A percentile compares a stretch with the other conserved stretches of the same genome.
phyloP scores from a whole-genome alignment of 1,284 basidiomycete species.

The Moesziomyces globuligerus region DNA sequence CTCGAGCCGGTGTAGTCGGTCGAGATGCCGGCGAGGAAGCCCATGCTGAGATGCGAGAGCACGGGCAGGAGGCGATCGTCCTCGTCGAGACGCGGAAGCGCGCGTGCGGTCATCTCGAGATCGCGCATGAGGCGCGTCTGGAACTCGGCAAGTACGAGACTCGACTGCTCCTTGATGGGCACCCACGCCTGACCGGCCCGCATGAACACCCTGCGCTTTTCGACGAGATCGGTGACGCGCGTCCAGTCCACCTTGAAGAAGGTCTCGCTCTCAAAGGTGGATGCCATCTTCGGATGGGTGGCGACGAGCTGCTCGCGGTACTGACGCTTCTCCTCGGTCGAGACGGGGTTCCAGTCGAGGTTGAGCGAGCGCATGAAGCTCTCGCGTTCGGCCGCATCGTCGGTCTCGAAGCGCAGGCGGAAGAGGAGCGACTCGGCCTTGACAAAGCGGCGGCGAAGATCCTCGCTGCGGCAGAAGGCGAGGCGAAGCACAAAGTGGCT shows the following conservation, averaged over 20 bases:
- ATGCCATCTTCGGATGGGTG: slow-evolving; percentile 54
- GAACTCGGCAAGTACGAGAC: slow-evolving; percentile 90
- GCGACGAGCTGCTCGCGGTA: slow-evolving; percentile 72
- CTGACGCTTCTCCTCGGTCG: slow-evolving; percentile 73
- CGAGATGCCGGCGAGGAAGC: slow-evolving; percentile 89
- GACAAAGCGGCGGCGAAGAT: slow-evolving; percentile 86
- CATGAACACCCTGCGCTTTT: slow-evolving; percentile 83
- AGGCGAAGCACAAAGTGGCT: slow-evolving; percentile 94
- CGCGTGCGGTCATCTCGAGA: slow-evolving; percentile 88
- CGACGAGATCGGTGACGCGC: slow-evolving; percentile 90
- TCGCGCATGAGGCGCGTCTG: slow-evolving; percentile 78
- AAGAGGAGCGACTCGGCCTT: slow-evolving; percentile 90
- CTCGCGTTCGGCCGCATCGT: slow-evolving; percentile 75
- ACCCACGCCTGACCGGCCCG: slow-evolving; percentile 89
- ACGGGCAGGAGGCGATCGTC: slow-evolving; percentile 91
- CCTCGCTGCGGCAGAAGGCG: slow-evolving; percentile 95
- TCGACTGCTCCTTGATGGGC: slow-evolving; percentile 81
- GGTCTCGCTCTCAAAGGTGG: slow-evolving; percentile 71
- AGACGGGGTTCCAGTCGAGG: slow-evolving; percentile 82
- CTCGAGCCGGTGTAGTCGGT: slow-evolving; percentile 76
- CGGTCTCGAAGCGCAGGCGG: slow-evolving; percentile 81
- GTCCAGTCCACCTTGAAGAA: slow-evolving; percentile 87
- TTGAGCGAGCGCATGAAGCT: slow-evolving; percentile 79
- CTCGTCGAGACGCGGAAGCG: slow-evolving; percentile 92
- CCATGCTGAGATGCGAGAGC: slow-evolving; percentile 89